phyloP scores from a whole-genome alignment of 2,329 filamentous ascomycete species.

The Atkinsonella hypoxylon region DNA sequence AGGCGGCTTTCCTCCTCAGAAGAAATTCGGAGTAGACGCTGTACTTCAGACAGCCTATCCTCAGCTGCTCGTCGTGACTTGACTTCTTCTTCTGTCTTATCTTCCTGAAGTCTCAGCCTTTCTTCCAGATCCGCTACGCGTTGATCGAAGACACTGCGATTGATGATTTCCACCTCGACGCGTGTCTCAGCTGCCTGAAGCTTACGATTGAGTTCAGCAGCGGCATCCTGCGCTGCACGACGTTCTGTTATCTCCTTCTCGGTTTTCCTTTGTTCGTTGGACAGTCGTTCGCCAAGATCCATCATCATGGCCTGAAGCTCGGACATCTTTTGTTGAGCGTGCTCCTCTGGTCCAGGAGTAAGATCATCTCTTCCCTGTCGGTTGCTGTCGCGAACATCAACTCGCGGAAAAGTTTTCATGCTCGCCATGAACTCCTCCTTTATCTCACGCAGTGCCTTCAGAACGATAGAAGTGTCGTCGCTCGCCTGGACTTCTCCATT shows the following conservation, averaged over 20 bases:
- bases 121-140: conserved; percentile 59
- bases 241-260: conserved; percentile 38
- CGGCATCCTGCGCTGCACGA: conserved; percentile 39
- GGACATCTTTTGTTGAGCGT: conserved; percentile 39
- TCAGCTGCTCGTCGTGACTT: conserved; percentile 53
- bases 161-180: conserved; percentile 49
- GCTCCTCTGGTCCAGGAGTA: conserved; percentile 36
- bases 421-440: conserved; percentile 33
- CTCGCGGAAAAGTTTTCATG: conserved; percentile 16
- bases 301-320: conserved; percentile 48
- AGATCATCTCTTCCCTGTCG: conserved; percentile 37
- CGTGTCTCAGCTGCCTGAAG: conserved; percentile 46
- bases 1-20: conserved; percentile 63
- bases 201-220: conserved; percentile 40
- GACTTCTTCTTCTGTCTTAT: conserved; percentile 52
- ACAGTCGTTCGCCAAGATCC: conserved; percentile 46
- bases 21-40: conserved; percentile 54
- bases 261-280: conserved; percentile 32
- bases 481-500: conserved; percentile 12
- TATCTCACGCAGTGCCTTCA: conserved; percentile 56
- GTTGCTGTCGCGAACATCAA: conserved; percentile 36
- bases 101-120: conserved; percentile 51
- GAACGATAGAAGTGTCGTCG: conserved; percentile 36
- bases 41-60: conserved; percentile 60
- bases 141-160: conserved; percentile 44